phyloP scores from a whole-genome alignment of 371 early-diverging fungal genomes.

The Amoeboaphelidium protococcarum region DNA sequence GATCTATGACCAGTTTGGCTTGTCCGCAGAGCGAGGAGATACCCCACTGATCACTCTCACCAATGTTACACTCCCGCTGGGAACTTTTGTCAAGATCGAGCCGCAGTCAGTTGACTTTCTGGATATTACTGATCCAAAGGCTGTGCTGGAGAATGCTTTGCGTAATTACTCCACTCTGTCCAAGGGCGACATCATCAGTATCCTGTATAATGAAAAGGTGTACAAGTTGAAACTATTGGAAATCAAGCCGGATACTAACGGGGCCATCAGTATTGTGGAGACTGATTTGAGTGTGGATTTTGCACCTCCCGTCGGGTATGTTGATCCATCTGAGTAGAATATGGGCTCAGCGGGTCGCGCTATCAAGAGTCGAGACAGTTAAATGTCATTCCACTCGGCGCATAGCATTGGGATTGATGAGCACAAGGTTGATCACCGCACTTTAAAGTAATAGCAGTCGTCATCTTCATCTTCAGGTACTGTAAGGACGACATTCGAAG shows the following conservation, averaged over 20 bases:
- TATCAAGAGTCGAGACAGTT: constrained; percentile 3
- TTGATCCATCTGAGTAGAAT: constrained; percentile 36
- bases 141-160: constrained; percentile 92
- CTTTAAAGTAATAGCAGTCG: background rate
- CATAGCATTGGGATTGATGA: constrained; percentile 9
- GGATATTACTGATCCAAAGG: constrained; percentile 91
- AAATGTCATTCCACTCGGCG: background rate
- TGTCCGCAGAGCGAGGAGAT: constrained; percentile 41
- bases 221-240: constrained; percentile 82
- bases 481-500: constrained; percentile 9
- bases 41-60: constrained; percentile 53
- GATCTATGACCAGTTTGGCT: constrained; percentile 94
- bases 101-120: constrained; percentile 94
- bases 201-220: constrained; percentile 63
- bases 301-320: constrained; percentile 91
- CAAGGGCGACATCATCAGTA: constrained; percentile 69
- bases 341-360: constrained; percentile 8
- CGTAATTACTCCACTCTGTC: constrained; percentile 86
- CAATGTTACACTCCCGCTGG: constrained; percentile 52
- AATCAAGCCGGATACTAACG: constrained; percentile 49
- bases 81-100: constrained; percentile 83
- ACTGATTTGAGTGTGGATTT: constrained; percentile 97
- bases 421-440: constrained; percentile 11
- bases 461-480: constrained; percentile 17
- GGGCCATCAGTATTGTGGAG: constrained; percentile 89